These are phyloP conservation scores for Penicillium angulare DNA, from an alignment of 495 filamentous ascomycete species.

Conservation along the genomic window DNA sequence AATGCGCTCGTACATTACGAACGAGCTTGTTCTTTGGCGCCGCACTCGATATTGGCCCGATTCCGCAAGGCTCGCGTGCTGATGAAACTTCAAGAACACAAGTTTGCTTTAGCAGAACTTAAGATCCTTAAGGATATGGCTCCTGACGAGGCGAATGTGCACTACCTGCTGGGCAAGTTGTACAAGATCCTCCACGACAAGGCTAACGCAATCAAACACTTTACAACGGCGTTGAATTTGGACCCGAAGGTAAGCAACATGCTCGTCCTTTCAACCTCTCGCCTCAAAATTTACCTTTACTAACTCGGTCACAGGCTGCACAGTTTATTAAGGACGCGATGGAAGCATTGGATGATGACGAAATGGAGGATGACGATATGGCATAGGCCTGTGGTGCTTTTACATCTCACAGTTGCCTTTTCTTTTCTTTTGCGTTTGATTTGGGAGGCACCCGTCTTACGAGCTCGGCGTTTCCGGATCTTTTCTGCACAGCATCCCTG, in stretches of 20 bases:
- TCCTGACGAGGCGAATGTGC: constrained; percentile 93
- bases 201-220: constrained; percentile 79
- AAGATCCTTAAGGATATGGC: constrained; percentile 82
- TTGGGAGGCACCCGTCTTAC: constrained; percentile 14
- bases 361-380: constrained; percentile 69
- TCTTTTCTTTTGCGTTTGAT: constrained; percentile 8
- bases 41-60: constrained; percentile 72
- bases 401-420: constrained; percentile 5
- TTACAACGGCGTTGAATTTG: constrained; percentile 89
- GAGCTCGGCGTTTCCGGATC: constrained; percentile 22
- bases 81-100: constrained; percentile 68
- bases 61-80: constrained; percentile 91
- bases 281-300: neutral
- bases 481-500: constrained; percentile 39
- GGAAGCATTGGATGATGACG: constrained; percentile 82
- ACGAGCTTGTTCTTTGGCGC: constrained; percentile 77
- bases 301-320: constrained; percentile 61
- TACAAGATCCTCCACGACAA: constrained; percentile 81
- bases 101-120: constrained; percentile 73
- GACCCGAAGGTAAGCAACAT: constrained; percentile 81
- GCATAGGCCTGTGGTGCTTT: constrained; percentile 30
- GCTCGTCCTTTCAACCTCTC: neutral
- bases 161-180: constrained; percentile 84
- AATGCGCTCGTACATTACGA: constrained; percentile 77
- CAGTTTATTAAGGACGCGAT: constrained; percentile 91